phyloP scores from a whole-genome alignment of 192 early-diverging fungal species.

The Coemansia sp. region DNA sequence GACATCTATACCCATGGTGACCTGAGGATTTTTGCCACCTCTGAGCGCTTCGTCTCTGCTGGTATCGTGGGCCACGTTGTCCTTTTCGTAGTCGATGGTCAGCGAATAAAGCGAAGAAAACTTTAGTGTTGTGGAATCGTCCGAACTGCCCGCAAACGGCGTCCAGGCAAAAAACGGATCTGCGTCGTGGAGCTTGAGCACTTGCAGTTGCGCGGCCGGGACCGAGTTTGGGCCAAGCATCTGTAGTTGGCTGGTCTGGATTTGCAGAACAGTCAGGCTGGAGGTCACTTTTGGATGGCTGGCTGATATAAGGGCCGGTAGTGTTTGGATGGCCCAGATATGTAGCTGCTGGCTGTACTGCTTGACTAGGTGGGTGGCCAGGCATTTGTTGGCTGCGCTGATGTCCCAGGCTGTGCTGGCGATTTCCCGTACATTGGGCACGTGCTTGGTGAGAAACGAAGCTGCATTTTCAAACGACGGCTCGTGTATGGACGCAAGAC shows the following conservation, averaged over 20 bases:
- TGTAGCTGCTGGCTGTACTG: constrained; percentile 10
- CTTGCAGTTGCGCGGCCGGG: constrained; percentile 9
- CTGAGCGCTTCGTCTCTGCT: constrained; percentile 20
- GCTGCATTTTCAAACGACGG: constrained; percentile 1
- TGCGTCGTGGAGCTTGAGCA: constrained; percentile 22
- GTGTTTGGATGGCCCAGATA: not conserved
- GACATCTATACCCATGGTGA: constrained; percentile 36
- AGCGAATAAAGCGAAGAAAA: constrained; percentile 24
- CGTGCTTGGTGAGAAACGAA: constrained; percentile 3
- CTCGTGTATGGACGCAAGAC: not conserved
- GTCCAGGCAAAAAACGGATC: constrained; percentile 42
- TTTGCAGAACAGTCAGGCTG: constrained; percentile 19
- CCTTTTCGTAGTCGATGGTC: constrained; percentile 33
- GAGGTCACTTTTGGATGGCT: not conserved
- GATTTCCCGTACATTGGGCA: constrained; percentile 11
- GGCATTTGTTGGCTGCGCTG: constrained; percentile 11
- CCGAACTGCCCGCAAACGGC: constrained; percentile 15
- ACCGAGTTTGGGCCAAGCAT: constrained; percentile 2
- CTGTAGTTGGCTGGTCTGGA: constrained; percentile 21
- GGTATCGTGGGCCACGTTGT: constrained; percentile 34
- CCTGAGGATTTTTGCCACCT: constrained; percentile 9
- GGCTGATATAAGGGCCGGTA: not conserved
- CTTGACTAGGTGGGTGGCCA: constrained; percentile 12
- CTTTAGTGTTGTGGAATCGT: not conserved
- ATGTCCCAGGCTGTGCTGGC: constrained; percentile 20